Conservation (phyloP, 2,329 filamentous ascomycete species). For the Trichoderma sp. region DNA sequence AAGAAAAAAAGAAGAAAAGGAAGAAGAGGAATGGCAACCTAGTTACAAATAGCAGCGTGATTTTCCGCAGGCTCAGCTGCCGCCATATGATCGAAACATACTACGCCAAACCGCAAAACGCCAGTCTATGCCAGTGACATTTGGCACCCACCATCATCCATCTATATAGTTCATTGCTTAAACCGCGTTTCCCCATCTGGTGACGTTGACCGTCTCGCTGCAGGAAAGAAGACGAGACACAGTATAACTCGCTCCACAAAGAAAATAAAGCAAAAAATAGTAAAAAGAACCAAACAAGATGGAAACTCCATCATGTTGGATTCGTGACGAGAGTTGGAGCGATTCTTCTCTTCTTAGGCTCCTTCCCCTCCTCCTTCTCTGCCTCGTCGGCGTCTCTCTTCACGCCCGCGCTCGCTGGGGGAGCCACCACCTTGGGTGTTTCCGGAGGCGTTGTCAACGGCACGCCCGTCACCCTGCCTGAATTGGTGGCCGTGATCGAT, state of each 20-base stretch:
- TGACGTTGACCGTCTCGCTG: background rate
- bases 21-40: background rate
- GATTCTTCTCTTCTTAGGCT: slow-evolving; percentile 69
- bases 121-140: slow-evolving; percentile 34
- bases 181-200: background rate
- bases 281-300: background rate
- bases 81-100: background rate
- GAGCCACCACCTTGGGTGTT: slow-evolving; percentile 61
- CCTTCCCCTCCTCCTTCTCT: slow-evolving; percentile 54
- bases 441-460: slow-evolving; percentile 89
- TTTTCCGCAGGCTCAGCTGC: background rate
- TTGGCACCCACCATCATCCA: slow-evolving; percentile 24
- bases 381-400: slow-evolving; percentile 61
- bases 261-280: background rate
- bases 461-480: slow-evolving; percentile 61
- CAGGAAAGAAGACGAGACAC: background rate
- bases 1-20: background rate
- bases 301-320: background rate
- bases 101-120: slow-evolving; percentile 31
- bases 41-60: background rate
- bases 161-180: slow-evolving; percentile 1
- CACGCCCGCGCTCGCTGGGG: slow-evolving; percentile 40
- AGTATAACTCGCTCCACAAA: background rate
- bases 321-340: slow-evolving; percentile 61
- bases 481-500: slow-evolving; percentile 72